Evolutionary conservation across 345 rosid species (phyloP).

Genomic region (Carallia brachiata): DNA sequence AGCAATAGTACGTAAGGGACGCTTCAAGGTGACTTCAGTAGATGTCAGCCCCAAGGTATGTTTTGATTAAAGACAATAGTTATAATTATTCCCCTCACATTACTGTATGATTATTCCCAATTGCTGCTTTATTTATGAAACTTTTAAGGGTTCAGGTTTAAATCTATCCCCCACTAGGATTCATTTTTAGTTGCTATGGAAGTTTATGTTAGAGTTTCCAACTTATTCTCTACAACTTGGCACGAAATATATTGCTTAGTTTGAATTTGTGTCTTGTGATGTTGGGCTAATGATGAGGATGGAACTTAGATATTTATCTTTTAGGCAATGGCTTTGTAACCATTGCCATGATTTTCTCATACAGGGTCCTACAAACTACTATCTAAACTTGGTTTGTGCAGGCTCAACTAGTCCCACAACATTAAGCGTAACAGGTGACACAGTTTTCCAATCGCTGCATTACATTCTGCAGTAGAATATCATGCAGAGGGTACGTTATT

Average conservation of each 20-base stretch:
- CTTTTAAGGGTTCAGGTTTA: background rate
- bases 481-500: constrained; percentile 62
- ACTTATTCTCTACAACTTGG: background rate
- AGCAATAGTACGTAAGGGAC: constrained; percentile 78
- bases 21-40: constrained; percentile 82
- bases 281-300: constrained; percentile 11
- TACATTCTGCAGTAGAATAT: constrained; percentile 78
- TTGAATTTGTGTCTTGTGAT: background rate
- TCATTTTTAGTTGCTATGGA: too few species aligned
- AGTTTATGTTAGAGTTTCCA: background rate
- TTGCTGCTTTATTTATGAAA: background rate
- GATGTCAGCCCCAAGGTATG: constrained; percentile 88
- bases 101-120: background rate
- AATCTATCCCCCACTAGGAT: background rate
- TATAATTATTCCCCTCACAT: background rate
- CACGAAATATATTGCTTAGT: background rate
- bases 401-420: constrained; percentile 48
- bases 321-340: constrained; percentile 39
- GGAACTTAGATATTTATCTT: constrained; percentile 36
- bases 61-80: background rate
- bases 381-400: constrained; percentile 41
- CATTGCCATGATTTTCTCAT: constrained; percentile 31
- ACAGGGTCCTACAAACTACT: constrained; percentile 64
- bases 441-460: constrained; percentile 73
- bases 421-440: constrained; percentile 41